Base-by-base conservation (phyloP, 257 asterid species). In the Salvia splendens region DNA sequence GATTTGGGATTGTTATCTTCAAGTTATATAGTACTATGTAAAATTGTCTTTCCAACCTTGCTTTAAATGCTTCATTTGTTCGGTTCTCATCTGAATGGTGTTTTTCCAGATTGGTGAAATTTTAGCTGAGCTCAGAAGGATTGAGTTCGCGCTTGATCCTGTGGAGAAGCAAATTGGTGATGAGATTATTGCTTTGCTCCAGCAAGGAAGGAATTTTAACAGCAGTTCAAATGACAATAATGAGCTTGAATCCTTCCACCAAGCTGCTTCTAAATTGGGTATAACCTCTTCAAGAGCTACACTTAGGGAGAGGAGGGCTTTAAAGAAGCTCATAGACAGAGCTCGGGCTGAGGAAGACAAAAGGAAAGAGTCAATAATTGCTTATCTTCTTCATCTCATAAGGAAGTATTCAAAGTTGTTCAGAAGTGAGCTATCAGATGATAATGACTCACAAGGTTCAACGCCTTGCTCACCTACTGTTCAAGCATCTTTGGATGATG, bases 231-330 rank as follows among this genome's bases (percentile, higher is more conserved):
- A 67, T 49, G 99, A 94, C 76, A 84, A 79, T 70, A 83, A 79
- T 33, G 99, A 94, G 81, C 96, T 91, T 5, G 98, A 94, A 76
- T 85, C 88, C 28, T 94, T 94, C 70, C 99, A 91, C 78, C 96
- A 94, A 70, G 91, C 95, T 78, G 98, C 98, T 75, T 74, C 86
- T 35, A 85, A 82, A 69, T 85, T 94, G 49, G 92, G 95, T 40
- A 94, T 94, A 69, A 87, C 96, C 57, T 94, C 99, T 77, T 91
- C 95, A 3, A 84, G 98, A 81, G 96, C 98, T 42, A 94, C 98
- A 56, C 87, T 94, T 67, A 82, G 96, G 71, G 98, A 94, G 82
- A 85, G 98, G 78, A 81, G 98, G 84, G 89, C 99, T 64, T 72
- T 94, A 75, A 94, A 89, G 75, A 94, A 95, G 77, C 95, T 91